Conservation (phyloP, 208 protist genomes). For the Trypanosoma lewisi region DNA sequence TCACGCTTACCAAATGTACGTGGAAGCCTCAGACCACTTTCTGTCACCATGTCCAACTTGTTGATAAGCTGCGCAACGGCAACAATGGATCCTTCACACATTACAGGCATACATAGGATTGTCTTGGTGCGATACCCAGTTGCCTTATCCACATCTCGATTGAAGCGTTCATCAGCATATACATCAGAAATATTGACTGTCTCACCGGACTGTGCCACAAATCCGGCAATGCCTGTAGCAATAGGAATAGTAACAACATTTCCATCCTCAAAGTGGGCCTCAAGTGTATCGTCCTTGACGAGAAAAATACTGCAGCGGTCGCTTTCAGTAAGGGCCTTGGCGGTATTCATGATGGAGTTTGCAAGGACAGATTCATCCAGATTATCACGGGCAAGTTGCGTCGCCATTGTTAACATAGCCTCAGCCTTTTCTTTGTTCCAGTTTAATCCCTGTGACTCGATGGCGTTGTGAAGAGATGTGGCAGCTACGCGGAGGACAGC, state of each 20-base stretch:
- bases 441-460: slow-evolving; percentile 17
- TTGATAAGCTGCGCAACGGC: slow-evolving; percentile 79
- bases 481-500: slow-evolving; percentile 32
- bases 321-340: slow-evolving; percentile 64
- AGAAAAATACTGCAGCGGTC: slow-evolving; percentile 72
- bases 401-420: slow-evolving; percentile 82
- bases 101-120: slow-evolving; percentile 72
- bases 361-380: slow-evolving; percentile 69
- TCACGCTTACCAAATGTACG: slow-evolving; percentile 53
- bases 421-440: slow-evolving; percentile 57
- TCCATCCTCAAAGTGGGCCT: slow-evolving; percentile 73
- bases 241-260: slow-evolving; percentile 51
- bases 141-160: slow-evolving; percentile 57
- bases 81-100: slow-evolving; percentile 64
- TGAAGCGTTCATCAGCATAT: slow-evolving; percentile 69
- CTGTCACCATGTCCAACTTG: slow-evolving; percentile 64
- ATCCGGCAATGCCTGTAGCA: slow-evolving; percentile 62
- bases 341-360: slow-evolving; percentile 77
- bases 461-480: slow-evolving; percentile 24
- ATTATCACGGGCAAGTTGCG: slow-evolving; percentile 70
- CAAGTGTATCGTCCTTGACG: slow-evolving; percentile 44
- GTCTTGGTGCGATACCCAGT: slow-evolving; percentile 68
- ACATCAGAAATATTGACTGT: slow-evolving; percentile 69
- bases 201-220: slow-evolving; percentile 46
- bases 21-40: slow-evolving; percentile 44